Conservation (phyloP, 2,329 filamentous ascomycete genomes). For the Dactylellina haptotyla region DNA sequence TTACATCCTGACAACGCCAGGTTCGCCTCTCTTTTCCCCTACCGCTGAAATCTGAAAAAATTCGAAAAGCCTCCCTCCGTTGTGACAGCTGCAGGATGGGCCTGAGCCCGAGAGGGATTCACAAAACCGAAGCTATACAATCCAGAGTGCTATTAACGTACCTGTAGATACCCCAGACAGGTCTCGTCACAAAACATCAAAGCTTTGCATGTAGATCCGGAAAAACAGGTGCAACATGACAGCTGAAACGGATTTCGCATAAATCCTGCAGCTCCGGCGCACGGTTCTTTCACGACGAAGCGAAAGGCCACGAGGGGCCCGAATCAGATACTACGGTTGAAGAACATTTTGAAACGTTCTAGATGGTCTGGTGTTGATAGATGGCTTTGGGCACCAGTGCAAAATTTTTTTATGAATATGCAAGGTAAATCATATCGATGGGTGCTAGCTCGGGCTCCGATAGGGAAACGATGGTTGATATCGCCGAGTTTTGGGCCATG, state of each 20-base stretch:
- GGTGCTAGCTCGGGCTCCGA: background rate
- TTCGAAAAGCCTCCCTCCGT: background rate
- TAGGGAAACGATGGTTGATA: conserved; percentile 10
- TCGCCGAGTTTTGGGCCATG: background rate
- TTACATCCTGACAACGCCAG: background rate
- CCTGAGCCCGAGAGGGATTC: background rate
- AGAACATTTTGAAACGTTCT: conserved; percentile 50
- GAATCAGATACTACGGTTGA: background rate
- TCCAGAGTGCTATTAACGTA: background rate
- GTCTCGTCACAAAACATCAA: conserved; percentile 13
- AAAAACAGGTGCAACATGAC: conserved; percentile 40
- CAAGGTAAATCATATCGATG: conserved; percentile 5
- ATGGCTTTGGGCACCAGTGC: conserved; percentile 1
- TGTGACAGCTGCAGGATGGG: conserved; percentile 1
- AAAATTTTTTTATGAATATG: background rate
- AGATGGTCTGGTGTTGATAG: conserved; percentile 23
- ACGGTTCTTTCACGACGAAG: conserved; percentile 41
- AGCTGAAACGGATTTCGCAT: conserved; percentile 51
- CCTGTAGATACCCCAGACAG: conserved; percentile 18
- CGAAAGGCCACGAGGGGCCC: conserved; percentile 5
- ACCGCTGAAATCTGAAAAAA: background rate
- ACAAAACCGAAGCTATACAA: background rate
- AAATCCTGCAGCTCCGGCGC: conserved; percentile 52
- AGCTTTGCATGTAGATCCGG: conserved; percentile 30
- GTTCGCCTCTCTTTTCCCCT: background rate